Percentiles rank a stretch among this genome's conserved stretches.
These are phyloP conservation scores for Crepidotus variabilis DNA, from an alignment of 768 basidiomycete genomes.

Conservation along the genomic window DNA sequence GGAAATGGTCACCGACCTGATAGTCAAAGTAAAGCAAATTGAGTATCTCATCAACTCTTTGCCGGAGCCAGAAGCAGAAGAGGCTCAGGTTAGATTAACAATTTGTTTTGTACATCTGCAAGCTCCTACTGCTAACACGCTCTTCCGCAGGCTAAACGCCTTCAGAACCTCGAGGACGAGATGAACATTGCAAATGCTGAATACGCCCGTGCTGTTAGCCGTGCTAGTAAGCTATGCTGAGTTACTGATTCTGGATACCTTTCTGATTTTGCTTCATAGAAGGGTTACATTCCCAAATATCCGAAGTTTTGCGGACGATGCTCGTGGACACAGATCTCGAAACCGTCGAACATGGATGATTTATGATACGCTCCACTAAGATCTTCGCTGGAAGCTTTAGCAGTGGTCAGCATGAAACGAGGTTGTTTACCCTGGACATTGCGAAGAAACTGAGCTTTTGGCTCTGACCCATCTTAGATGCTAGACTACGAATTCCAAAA, in stretches of 20 bases:
- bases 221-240: conserved; percentile 59
- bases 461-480: too few species aligned
- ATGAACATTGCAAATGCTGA: conserved; percentile 73
- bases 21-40: conserved; percentile 86
- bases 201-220: conserved; percentile 65
- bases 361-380: neutral
- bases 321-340: conserved; percentile 22
- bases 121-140: neutral
- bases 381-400: neutral
- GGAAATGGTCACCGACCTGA: conserved; percentile 79
- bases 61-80: conserved; percentile 76
- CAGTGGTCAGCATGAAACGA: too few species aligned
- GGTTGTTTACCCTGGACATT: too few species aligned
- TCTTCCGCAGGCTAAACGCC: conserved; percentile 53
- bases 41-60: conserved; percentile 80
- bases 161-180: conserved; percentile 64
- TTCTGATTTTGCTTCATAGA: conserved; percentile 31
- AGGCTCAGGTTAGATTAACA: conserved; percentile 51
- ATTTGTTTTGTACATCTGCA: neutral
- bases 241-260: neutral
- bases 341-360: neutral
- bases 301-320: conserved; percentile 54
- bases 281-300: conserved; percentile 55
- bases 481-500: too few species aligned
- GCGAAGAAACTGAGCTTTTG: too few species aligned